phyloP scores from a whole-genome alignment of 108 stramenopile species.

The Bacterosira constricta region DNA sequence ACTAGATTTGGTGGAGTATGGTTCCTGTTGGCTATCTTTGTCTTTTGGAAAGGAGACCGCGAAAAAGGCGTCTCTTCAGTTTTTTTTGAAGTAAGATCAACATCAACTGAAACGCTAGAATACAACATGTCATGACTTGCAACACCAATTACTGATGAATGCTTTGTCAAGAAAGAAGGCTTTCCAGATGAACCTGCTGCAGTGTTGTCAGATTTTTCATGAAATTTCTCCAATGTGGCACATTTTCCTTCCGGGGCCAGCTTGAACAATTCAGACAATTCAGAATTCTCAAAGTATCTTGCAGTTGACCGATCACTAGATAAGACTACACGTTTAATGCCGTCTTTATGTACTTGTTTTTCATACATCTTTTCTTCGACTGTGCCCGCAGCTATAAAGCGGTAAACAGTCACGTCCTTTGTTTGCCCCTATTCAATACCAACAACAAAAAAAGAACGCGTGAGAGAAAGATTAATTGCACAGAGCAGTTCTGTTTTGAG shows the following conservation, averaged over 20 bases:
- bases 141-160: constrained; percentile 66
- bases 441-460: too few species aligned
- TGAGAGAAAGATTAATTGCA: too few species aligned
- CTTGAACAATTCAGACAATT: constrained; percentile 70
- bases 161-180: constrained; percentile 51
- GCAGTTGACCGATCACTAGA: constrained; percentile 53
- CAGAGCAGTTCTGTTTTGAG: too few species aligned
- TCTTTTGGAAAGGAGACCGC: constrained; percentile 27
- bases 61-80: constrained; percentile 26
- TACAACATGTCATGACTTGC: constrained; percentile 81
- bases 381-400: constrained; percentile 93
- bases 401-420: constrained; percentile 91
- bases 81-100: neutral
- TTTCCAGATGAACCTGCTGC: constrained; percentile 38
- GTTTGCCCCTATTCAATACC: constrained; percentile 81
- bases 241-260: constrained; percentile 65
- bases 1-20: neutral
- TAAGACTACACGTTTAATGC: constrained; percentile 69
- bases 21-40: neutral
- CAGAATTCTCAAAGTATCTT: constrained; percentile 73
- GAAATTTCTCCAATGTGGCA: constrained; percentile 62
- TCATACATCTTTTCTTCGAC: constrained; percentile 82
- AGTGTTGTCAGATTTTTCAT: constrained; percentile 24
- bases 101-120: constrained; percentile 4
- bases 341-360: constrained; percentile 88